A percentile compares a stretch with the other conserved stretches of the same genome.
These are phyloP conservation scores for Trichoderma oligosporum DNA, from an alignment of 2,329 filamentous ascomycete species.

Conservation along the genomic window DNA sequence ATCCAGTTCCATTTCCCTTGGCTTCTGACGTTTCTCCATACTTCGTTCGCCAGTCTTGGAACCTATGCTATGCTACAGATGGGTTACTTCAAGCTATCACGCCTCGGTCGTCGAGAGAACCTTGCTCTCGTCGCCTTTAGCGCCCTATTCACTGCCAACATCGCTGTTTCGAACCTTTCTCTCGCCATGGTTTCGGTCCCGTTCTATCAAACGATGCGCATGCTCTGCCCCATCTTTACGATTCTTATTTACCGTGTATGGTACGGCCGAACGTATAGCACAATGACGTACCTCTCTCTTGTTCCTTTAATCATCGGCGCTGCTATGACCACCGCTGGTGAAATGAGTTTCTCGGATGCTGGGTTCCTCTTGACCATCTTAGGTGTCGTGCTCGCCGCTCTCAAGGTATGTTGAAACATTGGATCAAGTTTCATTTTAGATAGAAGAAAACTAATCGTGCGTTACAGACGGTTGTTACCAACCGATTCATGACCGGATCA, in stretches of 20 bases:
- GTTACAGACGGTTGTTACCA: constrained; percentile 55
- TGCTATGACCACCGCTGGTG: constrained; percentile 56
- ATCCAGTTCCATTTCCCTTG: constrained; percentile 56
- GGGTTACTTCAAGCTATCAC: constrained; percentile 51
- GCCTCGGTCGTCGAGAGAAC: constrained; percentile 50
- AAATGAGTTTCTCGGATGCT: constrained; percentile 58
- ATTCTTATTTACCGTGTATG: constrained; percentile 57
- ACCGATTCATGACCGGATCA: constrained; percentile 60
- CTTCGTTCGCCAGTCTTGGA: constrained; percentile 54
- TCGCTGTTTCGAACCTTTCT: constrained; percentile 62
- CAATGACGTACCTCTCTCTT: constrained; percentile 55
- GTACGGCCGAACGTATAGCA: constrained; percentile 53
- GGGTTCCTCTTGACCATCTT: constrained; percentile 54
- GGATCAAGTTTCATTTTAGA: not conserved
- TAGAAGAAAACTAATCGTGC: constrained; percentile 9
- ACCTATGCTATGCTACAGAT: constrained; percentile 50
- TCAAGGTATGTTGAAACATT: constrained; percentile 43
- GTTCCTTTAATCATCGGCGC: constrained; percentile 59
- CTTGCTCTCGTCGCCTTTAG: constrained; percentile 56
- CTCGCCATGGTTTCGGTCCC: constrained; percentile 60
- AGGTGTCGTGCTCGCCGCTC: constrained; percentile 50
- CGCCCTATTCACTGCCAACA: constrained; percentile 59
- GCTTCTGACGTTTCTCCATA: constrained; percentile 57
- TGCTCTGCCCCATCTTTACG: constrained; percentile 59
- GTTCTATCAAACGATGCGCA: constrained; percentile 62